Conservation (phyloP, 352 stramenopile genomes). For the Globisporangium megalacanthum region DNA sequence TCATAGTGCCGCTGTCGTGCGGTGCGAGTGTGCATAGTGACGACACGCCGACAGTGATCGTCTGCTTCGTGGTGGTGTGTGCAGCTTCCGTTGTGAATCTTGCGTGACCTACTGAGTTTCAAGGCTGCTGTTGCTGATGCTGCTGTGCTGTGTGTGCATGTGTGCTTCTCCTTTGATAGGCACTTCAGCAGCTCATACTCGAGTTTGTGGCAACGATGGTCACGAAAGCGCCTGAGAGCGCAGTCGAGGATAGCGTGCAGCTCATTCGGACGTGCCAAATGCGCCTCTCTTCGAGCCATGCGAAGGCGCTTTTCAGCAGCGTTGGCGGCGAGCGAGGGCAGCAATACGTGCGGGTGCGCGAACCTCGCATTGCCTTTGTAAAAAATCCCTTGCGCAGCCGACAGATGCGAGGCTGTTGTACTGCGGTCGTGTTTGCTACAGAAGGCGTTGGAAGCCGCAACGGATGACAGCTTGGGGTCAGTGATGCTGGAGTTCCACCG, state of each 20-base stretch:
- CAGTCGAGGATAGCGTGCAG: constrained; percentile 8
- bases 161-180: constrained; percentile 14
- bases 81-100: neutral
- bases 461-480: constrained; percentile 24
- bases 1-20: constrained; percentile 52
- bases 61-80: constrained; percentile 40
- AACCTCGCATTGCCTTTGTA: neutral
- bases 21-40: constrained; percentile 27
- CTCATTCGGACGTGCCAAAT: constrained; percentile 52
- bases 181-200: constrained; percentile 33
- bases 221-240: constrained; percentile 3
- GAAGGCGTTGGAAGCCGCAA: constrained; percentile 26
- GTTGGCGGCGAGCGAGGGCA: constrained; percentile 1
- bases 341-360: constrained; percentile 3
- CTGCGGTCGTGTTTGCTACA: constrained; percentile 8
- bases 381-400: no score
- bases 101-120: neutral
- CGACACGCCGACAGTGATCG: constrained; percentile 18
- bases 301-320: constrained; percentile 27
- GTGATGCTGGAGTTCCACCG: constrained; percentile 64
- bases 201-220: constrained; percentile 37
- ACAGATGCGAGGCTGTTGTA: no score
- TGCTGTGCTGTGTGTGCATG: neutral
- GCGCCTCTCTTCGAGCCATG: constrained; percentile 32
- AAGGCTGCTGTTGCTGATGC: neutral